Base-by-base conservation (phyloP, 1,139 yeast genomes). In the Diutina sp. region DNA sequence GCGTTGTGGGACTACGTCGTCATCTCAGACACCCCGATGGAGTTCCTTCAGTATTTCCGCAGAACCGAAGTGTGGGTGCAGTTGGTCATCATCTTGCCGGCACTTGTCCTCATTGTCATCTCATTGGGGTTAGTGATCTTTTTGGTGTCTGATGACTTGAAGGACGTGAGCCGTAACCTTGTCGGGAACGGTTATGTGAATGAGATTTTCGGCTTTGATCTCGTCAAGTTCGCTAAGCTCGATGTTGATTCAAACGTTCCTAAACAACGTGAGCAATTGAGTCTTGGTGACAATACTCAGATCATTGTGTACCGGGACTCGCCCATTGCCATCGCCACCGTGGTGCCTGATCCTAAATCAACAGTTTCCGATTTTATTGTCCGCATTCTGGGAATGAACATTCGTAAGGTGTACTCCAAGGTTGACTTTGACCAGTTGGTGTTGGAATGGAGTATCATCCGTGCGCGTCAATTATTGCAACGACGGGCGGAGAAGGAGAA, bases 391-490 rank as follows among this genome's bases (percentile, higher is more conserved):
- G 83, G 85, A 2, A 66, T 83, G 25, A 85, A 85, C 58, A 79
- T 85, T 52, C 78, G 90, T 68, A 81, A 80, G 64, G 90, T 85
- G 3, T 86, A 85, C 65, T 68, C 76, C 51, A 76, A 74, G 59
- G 81, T 85, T 12, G 90, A 86, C 48, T 78, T 87, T 58, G 76
- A 85, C 45, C 77, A 77, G 55, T 84, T 85, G 61, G 71, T 85
- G 59, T 61, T 85, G 38, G 83, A 78, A 56, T 83, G 86, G 85
- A 79, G 85, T 7, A 70, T 79, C 58, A 61, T 72, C 45, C 76
- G 85, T 64, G 71, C 85, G 14, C 71, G 76, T 58, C 68, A 68
- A 46, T 65, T 83, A 55, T 73, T 69, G 59, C 67, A 65, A 55
- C 69, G 67, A n/a, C 69, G 65, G 55, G 66, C 65, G 18, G 64